Percentiles rank a stretch among this genome's conserved stretches.
These are phyloP conservation scores for Firmiana major DNA, from an alignment of 345 rosid species.

Conservation along the genomic window DNA sequence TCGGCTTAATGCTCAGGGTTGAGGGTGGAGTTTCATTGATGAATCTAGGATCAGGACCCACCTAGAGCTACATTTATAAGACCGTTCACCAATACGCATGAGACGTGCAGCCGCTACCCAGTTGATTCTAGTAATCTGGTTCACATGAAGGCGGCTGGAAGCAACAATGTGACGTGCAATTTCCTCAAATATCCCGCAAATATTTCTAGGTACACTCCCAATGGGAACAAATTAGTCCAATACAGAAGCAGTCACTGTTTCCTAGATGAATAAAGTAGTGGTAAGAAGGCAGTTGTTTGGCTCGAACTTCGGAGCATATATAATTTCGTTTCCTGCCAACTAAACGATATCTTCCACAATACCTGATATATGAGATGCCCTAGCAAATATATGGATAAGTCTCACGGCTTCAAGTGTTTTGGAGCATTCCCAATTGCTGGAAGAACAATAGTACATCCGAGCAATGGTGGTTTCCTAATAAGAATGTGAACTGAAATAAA, in stretches of 20 bases:
- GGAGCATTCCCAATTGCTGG: background rate
- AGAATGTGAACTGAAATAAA: background rate
- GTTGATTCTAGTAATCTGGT: too few relatives aligned
- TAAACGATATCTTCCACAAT: background rate
- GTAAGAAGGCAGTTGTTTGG: background rate
- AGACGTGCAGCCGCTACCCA: background rate
- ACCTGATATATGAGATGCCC: background rate
- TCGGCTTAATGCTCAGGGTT: background rate
- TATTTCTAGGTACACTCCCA: too few relatives aligned
- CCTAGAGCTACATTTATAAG: background rate
- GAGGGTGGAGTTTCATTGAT: background rate
- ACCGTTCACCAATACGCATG: background rate
- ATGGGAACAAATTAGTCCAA: background rate
- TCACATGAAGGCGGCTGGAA: too few relatives aligned
- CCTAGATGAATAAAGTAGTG: background rate
- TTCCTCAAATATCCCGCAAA: too few relatives aligned
- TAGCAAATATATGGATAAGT: background rate
- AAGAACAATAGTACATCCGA: background rate
- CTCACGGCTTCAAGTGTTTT: background rate
- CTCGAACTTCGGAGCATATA: background rate
- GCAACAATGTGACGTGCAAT: too few relatives aligned
- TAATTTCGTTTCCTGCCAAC: background rate
- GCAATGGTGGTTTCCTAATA: background rate
- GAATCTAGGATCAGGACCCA: background rate
- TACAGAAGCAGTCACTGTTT: background rate